Evolutionary conservation across 805 yeast species (phyloP), one percentile per base, ranked within the genome.

Genomic region (Kuraishia piskuri): DNA sequence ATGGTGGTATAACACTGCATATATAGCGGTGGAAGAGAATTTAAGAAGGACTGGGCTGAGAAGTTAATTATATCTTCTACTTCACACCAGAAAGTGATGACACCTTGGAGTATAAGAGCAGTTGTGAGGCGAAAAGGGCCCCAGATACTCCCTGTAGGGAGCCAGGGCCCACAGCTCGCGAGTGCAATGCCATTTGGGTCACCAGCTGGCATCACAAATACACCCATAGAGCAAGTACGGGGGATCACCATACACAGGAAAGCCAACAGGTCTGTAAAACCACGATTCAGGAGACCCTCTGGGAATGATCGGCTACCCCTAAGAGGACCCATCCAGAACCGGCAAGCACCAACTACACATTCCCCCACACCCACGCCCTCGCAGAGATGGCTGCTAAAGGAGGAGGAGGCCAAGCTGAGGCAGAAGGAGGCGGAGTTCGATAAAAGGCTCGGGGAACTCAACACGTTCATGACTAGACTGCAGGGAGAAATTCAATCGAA

Each of bases 381-480:
- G 9, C 19, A 49, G 12, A 25, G 24, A 49, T 49, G 51, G 51
- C 51, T 49, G 1, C n/a, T 49, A 22, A 25, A 49, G 14, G 51
- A 49, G 23, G 45, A 49, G 36, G 44, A 49, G 51, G 36, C 25
- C 19, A 49, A 12, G 21, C 10, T 31, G 1, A 49, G 45, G 22
- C 40, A 31, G 45, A 49, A 31, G 51, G 45, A 49, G 14, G 45
- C 4, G 22, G 51, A 49, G 36, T 22, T 26, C 24, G 23, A 26
- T 7, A 50, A 45, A 17, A 31, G 22, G 14, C 50, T 58, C 31
- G 50, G 52, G 26, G 37, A 46, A 9, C 66, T 78, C 2, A 62
- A 63, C 17, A 58, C 52, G 12, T 57, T 68, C 61, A 59, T 75
- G 57, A 21, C 60, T 66, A 44, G 58, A 46, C 55, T 66, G 50